Evolutionary conservation across 116 monocot species (phyloP).

Genomic region (Phalaenopsis hybrid): DNA sequence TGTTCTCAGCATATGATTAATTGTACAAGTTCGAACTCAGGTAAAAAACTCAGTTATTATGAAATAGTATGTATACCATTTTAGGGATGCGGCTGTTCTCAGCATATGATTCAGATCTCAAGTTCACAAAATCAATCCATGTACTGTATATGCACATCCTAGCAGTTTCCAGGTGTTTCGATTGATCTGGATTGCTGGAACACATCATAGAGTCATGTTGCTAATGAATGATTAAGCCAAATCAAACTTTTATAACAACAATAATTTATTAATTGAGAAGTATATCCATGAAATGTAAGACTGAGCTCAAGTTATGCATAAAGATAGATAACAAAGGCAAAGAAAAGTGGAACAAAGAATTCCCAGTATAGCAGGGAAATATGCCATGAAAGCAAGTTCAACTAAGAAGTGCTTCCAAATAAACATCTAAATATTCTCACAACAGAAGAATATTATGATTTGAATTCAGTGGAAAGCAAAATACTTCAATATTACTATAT

Average conservation of each 20-base stretch:
- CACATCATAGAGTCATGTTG: neutral
- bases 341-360: neutral
- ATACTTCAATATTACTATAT: neutral
- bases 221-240: neutral
- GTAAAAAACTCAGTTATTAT: neutral
- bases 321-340: neutral
- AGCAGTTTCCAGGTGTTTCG: conserved; percentile 97
- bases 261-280: neutral
- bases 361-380: neutral
- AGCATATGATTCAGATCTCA: conserved; percentile 90
- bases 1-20: neutral
- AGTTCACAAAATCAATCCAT: conserved; percentile 97
- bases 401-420: neutral
- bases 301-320: neutral
- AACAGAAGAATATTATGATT: neutral
- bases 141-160: conserved; percentile 80
- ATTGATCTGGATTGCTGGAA: conserved; percentile 93
- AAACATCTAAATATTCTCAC: neutral
- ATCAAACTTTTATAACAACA: neutral
- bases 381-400: neutral
- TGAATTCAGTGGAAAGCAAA: neutral
- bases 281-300: neutral
- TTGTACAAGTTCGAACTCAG: neutral
- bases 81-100: conserved; percentile 92
- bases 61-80: conserved; percentile 49